Evolutionary conservation across 2,329 filamentous ascomycete species (phyloP), one percentile per base, ranked within the genome.

Genomic region (Tolypocladium paradoxum): DNA sequence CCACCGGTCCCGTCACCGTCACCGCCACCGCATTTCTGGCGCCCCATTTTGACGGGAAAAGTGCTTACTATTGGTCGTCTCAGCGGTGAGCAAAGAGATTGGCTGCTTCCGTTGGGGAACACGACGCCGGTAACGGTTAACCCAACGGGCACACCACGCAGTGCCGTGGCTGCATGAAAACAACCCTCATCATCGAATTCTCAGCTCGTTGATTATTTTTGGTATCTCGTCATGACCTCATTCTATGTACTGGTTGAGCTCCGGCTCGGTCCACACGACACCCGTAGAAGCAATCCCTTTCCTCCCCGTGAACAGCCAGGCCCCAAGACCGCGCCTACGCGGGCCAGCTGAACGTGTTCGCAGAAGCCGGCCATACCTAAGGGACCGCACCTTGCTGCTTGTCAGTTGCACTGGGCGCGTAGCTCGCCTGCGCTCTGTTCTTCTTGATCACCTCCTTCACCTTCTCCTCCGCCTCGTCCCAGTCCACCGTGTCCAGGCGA

Each of bases 381-480:
- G 62, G 57, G 53, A 63, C 64, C 53, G 61, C 59, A 14, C 58
- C 51, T 49, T 63, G 55, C 56, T 62, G 55, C 45, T 61, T 61
- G 51, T 73, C 72, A 20, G 70, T 73, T 35, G 71, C 72, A 52
- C 71, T 74, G 4, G 77, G 76, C 2, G 73, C 76, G 57, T 77
- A 78, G 49, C 70, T 73, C 22, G 79, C 75, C 65, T 81, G 77
- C 27, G 81, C 80, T 59, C 81, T 74, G 61, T 78, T 82, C 57
- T 79, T 82, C 73, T 89, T 90, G 75, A 92, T 89, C 52, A 91
- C 84, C 51, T 79, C 79, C 70, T 95, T 89, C 54, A 96, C 87
- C 58, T 84, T 81, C 48, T 83, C 80, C 73, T 97, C 92, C 1
- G 93, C 90, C 54, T 83, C 76, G 64, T 97, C 93, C 91, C 92